Base-by-base conservation (phyloP, 805 yeast species). In the Saccharomycopsis synnaedendra region DNA sequence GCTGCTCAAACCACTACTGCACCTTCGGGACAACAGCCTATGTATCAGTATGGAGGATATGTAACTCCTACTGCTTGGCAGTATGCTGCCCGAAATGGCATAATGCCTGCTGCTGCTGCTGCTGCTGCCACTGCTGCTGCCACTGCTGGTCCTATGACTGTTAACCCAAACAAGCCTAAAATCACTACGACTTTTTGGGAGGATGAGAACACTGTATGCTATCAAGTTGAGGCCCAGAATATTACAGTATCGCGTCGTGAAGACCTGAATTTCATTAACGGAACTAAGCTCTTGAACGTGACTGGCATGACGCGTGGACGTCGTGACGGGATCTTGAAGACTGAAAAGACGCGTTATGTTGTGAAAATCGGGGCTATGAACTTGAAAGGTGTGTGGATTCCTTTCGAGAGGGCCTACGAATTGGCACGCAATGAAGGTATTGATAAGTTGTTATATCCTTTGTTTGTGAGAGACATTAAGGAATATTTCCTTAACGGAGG, bases 151-250 rank as follows among this genome's bases (percentile, higher is more conserved):
- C 36, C 28, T 8, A n/a, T 19, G 9, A n/a, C 19, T 10, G 43
- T 27, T 2, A 30, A 41, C n/a, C 11, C 43, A 28, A 32, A 27
- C 10, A 69, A 72, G 58, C 79, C 80, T 45, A 65, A 75, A 52
- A 86, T 84, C 46, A 81, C 88, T 45, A 83, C 90, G 27, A 84
- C 90, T 10, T 75, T 82, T 75, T 85, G 95, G 95, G 90, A 84
- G 59, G 93, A 85, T 60, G 94, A 85, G 58, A 80, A 82, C 56
- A 85, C 93, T 0, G 64, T 84, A 45, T 85, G 93, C 60, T 85
- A 84, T 66, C 93, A 84, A 64, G 90, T 85, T 33, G 93, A 84
- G 58, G 89, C 87, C 49, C 78, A 82, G 54, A 83, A 85, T 48
- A 84, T 84, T 41, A 72, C 82, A 11, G 95, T 85, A 27, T 88